Evolutionary conservation across 495 filamentous ascomycete species (phyloP), one percentile per base, ranked within the genome.

Genomic region (Parathielavia hyrcaniae): DNA sequence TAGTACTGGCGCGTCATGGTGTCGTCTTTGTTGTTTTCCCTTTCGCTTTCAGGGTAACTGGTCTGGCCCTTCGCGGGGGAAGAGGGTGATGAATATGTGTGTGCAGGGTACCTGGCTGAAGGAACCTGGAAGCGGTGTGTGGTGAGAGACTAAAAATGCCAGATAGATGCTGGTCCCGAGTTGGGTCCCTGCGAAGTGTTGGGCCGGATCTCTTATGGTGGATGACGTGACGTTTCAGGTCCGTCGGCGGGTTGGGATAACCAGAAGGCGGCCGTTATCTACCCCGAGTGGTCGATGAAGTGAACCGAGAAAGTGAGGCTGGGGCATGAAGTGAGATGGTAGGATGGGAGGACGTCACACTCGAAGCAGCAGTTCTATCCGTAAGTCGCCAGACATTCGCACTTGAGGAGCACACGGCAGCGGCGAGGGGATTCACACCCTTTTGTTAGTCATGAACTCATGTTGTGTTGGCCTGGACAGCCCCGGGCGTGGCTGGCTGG

Each of bases 1-100:
- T 35, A 69, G 57, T 52, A 58, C 36, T 57, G 49, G 23, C 55
- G 54, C 44, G 47, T 34, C 63, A 62, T 66, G 17, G 50, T 64
- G 19, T 12, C 9, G 34, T 34, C 10, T 34, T 41, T 40, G 49
- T 45, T 47, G 9, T 45, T 26, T 53, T 22, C 10, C 4, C 5
- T 16, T 22, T 44, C 3, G 12, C 1, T 0, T 14, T 46, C n/a
- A n/a, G n/a, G n/a, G n/a, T n/a, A n/a, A n/a, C 16, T 12, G 6
- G 22, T 20, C 22, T 46, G 9, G 9, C 35, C 35, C 35, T 8
- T 14, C 9, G n/a, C 35, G 3, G 35, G 35, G 26, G 9, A 4
- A 38, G 35, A 38, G 35, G 35, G 35, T 6, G 6, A 6, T 6
- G 6, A 30, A 2, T 30, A 2, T 30, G 26, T 30, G 26, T 30